Evolutionary conservation across 306 rosid species (phyloP).

Genomic region (Alnus rubra): DNA sequence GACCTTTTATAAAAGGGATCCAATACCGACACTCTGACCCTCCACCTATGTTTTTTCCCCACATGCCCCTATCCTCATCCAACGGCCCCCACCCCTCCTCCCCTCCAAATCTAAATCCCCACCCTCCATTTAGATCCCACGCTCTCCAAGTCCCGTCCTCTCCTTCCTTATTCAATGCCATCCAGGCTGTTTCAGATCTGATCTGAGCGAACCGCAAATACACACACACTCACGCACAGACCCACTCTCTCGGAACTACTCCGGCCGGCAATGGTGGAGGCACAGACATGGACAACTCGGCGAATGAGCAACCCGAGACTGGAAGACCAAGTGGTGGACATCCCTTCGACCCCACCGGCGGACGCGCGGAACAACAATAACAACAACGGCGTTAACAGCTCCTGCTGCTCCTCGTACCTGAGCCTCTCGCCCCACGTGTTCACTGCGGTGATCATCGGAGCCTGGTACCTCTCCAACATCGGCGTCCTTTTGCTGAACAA

Average conservation of each 20-base stretch:
- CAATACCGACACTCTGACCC: conserved; percentile 39
- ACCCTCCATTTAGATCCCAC: conserved; percentile 33
- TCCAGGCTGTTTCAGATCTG: conserved; percentile 32
- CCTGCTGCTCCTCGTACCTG: conserved; percentile 26
- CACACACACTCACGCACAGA: too few species aligned
- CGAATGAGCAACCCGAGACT: conserved; percentile 83
- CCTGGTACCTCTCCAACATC: conserved; percentile 92
- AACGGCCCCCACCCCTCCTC: background rate
- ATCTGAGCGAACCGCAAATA: background rate
- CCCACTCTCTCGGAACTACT: too few species aligned
- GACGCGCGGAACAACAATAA: conserved; percentile 46
- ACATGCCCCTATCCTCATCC: conserved; percentile 14
- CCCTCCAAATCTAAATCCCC: conserved; percentile 29
- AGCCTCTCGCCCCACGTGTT: conserved; percentile 35
- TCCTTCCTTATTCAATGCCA: conserved; percentile 4
- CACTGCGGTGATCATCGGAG: conserved; percentile 56
- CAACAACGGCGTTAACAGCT: background rate
- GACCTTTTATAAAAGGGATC: background rate
- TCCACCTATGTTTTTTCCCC: background rate
- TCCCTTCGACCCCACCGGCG: conserved; percentile 67
- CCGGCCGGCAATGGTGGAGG: conserved; percentile 67
- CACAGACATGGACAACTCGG: conserved; percentile 87
- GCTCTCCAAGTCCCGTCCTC: background rate
- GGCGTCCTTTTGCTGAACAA: conserved; percentile 92
- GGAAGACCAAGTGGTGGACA: conserved; percentile 68